A percentile compares a stretch with the other conserved stretches of the same genome.
phyloP scores from a whole-genome alignment of 2,329 filamentous ascomycete genomes.

The Ophiostoma perfectum region DNA sequence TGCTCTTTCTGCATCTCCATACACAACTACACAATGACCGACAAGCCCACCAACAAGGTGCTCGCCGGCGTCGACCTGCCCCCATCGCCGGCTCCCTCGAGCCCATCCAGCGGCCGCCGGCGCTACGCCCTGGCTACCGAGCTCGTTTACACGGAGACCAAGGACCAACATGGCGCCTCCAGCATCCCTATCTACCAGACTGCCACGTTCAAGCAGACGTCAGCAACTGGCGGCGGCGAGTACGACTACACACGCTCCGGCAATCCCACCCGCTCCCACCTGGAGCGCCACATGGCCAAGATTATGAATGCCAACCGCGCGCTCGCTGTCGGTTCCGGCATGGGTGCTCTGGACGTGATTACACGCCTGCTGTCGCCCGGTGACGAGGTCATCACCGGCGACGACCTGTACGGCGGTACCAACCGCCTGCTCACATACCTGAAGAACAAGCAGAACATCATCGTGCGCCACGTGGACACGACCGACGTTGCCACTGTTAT shows the following conservation, averaged over 20 bases:
- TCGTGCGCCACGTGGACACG: slow-evolving; percentile 95
- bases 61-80: slow-evolving; percentile 72
- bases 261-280: slow-evolving; percentile 91
- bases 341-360: slow-evolving; percentile 96
- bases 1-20: neutral
- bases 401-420: slow-evolving; percentile 93
- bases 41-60: slow-evolving; percentile 44
- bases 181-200: slow-evolving; percentile 98
- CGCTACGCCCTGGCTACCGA: slow-evolving; percentile 94
- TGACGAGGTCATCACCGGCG: slow-evolving; percentile 94
- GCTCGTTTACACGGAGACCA: slow-evolving; percentile 90
- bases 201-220: slow-evolving; percentile 93
- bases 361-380: slow-evolving; percentile 83
- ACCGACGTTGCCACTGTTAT: slow-evolving; percentile 68
- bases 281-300: slow-evolving; percentile 95
- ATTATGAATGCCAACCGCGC: slow-evolving; percentile 94
- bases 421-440: slow-evolving; percentile 91
- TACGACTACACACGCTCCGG: slow-evolving; percentile 99
- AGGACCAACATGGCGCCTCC: slow-evolving; percentile 94
- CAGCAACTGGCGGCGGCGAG: slow-evolving; percentile 74
- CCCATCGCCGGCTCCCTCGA: slow-evolving; percentile 88
- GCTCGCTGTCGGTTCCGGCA: slow-evolving; percentile 89
- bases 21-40: slow-evolving; percentile 24
- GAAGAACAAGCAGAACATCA: slow-evolving; percentile 79
- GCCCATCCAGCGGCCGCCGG: slow-evolving; percentile 70